Conservation (phyloP, 208 protist genomes). For the Naegleria lovaniensis region DNA sequence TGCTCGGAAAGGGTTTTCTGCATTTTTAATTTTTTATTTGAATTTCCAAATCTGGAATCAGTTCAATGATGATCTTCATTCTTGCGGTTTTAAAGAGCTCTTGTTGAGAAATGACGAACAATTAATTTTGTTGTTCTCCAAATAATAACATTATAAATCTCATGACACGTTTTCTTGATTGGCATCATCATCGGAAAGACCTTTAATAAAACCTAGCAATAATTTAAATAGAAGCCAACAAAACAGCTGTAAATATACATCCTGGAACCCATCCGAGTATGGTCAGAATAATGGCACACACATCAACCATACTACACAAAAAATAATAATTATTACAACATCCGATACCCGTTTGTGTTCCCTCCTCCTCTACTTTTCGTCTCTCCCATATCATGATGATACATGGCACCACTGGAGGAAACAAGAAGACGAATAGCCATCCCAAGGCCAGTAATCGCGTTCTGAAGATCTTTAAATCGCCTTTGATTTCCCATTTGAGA, state of each 20-base stretch:
- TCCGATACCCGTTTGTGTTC: background rate
- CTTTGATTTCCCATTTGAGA: background rate
- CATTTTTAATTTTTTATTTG: too few species aligned
- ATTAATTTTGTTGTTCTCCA: too few species aligned
- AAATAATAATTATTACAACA: constrained; percentile 15
- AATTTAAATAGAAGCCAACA: background rate
- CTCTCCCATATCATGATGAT: background rate
- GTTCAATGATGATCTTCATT: too few species aligned
- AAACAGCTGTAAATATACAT: background rate
- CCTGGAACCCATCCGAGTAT: background rate
- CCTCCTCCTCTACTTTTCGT: background rate
- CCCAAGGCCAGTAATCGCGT: background rate
- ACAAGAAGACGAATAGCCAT: background rate
- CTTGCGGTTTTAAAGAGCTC: too few species aligned
- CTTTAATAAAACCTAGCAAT: too few species aligned
- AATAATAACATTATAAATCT: too few species aligned
- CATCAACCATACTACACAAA: background rate
- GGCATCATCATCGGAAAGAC: too few species aligned
- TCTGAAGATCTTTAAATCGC: background rate
- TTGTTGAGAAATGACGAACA: too few species aligned
- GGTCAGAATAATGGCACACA: background rate
- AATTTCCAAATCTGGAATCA: too few species aligned
- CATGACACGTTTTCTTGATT: too few species aligned
- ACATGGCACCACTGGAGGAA: background rate
- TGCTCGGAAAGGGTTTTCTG: too few species aligned